Evolutionary conservation across 1,284 basidiomycete species (phyloP).

Genomic region (Ustilago bromivora): DNA sequence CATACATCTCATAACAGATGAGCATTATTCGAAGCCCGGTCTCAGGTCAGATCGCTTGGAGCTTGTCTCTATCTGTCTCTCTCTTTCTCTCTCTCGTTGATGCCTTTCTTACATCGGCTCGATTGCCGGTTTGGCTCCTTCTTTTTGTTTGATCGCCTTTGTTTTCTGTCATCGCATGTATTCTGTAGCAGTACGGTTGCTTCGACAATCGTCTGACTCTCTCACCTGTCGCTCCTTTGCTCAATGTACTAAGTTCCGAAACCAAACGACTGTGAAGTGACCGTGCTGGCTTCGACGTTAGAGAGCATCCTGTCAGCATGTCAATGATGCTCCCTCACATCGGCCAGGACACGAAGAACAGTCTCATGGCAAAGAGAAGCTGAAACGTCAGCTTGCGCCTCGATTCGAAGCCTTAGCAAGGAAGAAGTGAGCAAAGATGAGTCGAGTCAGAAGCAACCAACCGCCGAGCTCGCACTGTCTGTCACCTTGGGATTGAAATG

Average conservation of each 20-base stretch:
- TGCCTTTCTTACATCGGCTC: slow-evolving; percentile 9
- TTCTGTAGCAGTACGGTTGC: slow-evolving; percentile 15
- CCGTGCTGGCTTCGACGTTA: background rate
- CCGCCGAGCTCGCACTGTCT: slow-evolving; percentile 10
- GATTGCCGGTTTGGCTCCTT: slow-evolving; percentile 8
- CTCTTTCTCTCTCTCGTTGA: background rate
- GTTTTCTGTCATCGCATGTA: slow-evolving; percentile 20
- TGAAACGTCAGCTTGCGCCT: background rate
- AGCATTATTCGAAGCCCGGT: slow-evolving; percentile 9
- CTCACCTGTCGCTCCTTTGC: background rate
- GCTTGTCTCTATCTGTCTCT: slow-evolving; percentile 12
- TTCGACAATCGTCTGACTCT: background rate
- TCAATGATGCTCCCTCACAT: background rate
- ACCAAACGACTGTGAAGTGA: background rate
- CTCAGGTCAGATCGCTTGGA: slow-evolving; percentile 27
- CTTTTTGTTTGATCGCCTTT: background rate
- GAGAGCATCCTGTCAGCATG: background rate
- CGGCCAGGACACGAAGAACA: too few species aligned
- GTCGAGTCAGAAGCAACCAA: slow-evolving; percentile 30
- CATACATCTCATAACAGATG: background rate
- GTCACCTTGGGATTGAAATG: slow-evolving; percentile 8
- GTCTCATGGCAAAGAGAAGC: background rate
- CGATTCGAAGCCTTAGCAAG: background rate
- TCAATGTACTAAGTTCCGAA: slow-evolving; percentile 5
- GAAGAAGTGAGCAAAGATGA: background rate